Percentiles rank a stretch among this genome's conserved stretches.
phyloP scores from a whole-genome alignment of 2,329 filamentous ascomycete genomes.

The Albophoma yamanashiensis region DNA sequence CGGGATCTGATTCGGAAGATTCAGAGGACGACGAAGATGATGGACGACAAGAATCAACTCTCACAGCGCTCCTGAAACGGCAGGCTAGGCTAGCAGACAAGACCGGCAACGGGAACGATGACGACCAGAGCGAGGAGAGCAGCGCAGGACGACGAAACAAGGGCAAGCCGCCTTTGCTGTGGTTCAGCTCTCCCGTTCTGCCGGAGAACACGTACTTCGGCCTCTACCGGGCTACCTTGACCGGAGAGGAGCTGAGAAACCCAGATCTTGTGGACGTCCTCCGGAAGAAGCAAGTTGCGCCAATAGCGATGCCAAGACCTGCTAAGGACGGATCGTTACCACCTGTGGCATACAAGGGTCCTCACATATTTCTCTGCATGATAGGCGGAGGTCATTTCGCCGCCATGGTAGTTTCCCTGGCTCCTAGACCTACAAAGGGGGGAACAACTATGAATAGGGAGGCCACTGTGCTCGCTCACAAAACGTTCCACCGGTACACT shows the following conservation, averaged over 20 bases:
- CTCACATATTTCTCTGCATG: slow-evolving; percentile 96
- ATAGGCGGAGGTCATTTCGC: slow-evolving; percentile 97
- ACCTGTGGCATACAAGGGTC: slow-evolving; percentile 50
- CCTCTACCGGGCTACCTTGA: slow-evolving; percentile 75
- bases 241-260: slow-evolving; percentile 55
- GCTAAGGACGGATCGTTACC: slow-evolving; percentile 48
- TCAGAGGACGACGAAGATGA: slow-evolving; percentile 55
- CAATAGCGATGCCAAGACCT: slow-evolving; percentile 42
- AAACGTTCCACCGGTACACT: slow-evolving; percentile 96
- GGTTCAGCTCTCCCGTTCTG: slow-evolving; percentile 70
- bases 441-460: slow-evolving; percentile 65
- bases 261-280: slow-evolving; percentile 55
- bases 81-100: slow-evolving; percentile 62
- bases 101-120: slow-evolving; percentile 37
- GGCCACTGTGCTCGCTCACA: slow-evolving; percentile 83
- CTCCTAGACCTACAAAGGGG: slow-evolving; percentile 66
- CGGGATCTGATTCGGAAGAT: slow-evolving; percentile 70
- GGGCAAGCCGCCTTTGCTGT: slow-evolving; percentile 68
- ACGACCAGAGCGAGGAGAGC: slow-evolving; percentile 26
- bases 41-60: slow-evolving; percentile 51
- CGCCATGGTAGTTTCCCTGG: slow-evolving; percentile 85
- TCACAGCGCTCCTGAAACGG: slow-evolving; percentile 69
- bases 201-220: slow-evolving; percentile 74
- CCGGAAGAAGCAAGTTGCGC: slow-evolving; percentile 64
- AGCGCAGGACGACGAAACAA: slow-evolving; percentile 36